Conservation (phyloP, 345 rosid species). For the Cardamine occulta region DNA sequence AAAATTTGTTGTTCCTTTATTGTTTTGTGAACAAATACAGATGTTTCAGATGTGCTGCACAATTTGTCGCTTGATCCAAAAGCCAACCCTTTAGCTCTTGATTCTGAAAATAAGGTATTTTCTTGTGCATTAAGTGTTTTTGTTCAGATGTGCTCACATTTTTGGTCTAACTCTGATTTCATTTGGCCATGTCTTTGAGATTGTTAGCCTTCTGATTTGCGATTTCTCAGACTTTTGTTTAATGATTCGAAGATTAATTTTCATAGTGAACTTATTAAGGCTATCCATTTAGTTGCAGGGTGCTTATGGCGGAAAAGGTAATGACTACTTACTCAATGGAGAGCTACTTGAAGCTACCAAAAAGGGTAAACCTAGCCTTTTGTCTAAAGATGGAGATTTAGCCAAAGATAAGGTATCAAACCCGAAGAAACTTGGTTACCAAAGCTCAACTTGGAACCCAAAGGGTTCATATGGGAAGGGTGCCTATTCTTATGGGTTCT, state of each 20-base stretch:
- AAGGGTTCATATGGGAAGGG: conserved; percentile 51
- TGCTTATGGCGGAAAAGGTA: conserved; percentile 28
- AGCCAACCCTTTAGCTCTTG: conserved; percentile 40
- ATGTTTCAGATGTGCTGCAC: conserved; percentile 60
- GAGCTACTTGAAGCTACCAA: conserved; percentile 38
- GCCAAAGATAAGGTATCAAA: conserved; percentile 48
- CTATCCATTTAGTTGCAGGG: conserved; percentile 42
- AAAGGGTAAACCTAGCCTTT: conserved; percentile 38
- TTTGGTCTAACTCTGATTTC: background rate
- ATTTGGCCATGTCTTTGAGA: conserved; percentile 38
- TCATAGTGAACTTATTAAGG: conserved; percentile 17
- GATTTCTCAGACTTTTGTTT: background rate
- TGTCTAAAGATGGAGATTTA: conserved; percentile 41
- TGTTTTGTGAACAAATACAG: conserved; percentile 38
- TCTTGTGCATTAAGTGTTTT: background rate
- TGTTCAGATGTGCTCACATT: background rate
- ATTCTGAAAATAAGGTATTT: conserved; percentile 50
- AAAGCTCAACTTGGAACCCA: conserved; percentile 46
- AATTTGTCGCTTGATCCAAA: conserved; percentile 57
- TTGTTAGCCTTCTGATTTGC: background rate
- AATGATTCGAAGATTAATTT: conserved; percentile 53
- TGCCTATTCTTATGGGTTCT: conserved; percentile 42
- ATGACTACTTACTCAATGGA: conserved; percentile 11
- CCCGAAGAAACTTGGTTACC: conserved; percentile 50
- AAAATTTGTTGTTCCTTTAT: conserved; percentile 46